Conservation (phyloP, 345 rosid species). For the Populus ilicifolia region DNA sequence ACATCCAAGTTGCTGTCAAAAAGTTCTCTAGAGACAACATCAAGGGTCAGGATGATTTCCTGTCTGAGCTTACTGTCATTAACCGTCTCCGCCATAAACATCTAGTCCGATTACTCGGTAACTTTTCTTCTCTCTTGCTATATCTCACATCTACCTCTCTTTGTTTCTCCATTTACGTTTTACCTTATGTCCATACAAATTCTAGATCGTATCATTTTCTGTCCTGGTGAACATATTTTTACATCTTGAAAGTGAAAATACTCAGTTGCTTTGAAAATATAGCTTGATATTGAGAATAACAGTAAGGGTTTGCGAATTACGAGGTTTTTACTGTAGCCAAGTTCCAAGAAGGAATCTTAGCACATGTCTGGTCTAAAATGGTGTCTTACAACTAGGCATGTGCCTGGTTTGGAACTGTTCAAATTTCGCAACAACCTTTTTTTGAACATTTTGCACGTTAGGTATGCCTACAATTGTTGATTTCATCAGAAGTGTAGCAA, state of each 20-base stretch:
- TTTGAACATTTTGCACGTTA: background rate
- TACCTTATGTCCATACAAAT: background rate
- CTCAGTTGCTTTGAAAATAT: background rate
- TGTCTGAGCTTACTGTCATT: slow-evolving; percentile 58
- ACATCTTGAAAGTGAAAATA: background rate
- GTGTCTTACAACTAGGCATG: background rate
- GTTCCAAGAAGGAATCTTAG: background rate
- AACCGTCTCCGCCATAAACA: slow-evolving; percentile 57
- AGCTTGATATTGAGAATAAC: background rate
- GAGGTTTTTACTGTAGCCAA: background rate
- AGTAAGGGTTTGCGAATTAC: background rate
- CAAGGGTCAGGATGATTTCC: slow-evolving; percentile 46
- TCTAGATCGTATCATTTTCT: background rate
- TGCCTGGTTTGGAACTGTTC: background rate
- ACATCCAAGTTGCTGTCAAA: slow-evolving; percentile 48
- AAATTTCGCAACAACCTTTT: too few species aligned
- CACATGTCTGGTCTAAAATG: background rate
- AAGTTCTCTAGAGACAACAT: slow-evolving; percentile 40
- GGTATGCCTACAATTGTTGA: background rate
- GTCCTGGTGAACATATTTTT: background rate
- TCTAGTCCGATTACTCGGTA: slow-evolving; percentile 52
- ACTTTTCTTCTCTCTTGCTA: background rate
- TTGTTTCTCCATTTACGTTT: background rate
- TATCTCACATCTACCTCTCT: background rate
- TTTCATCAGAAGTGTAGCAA: background rate